Evolutionary conservation across 352 stramenopile genomes (phyloP), one percentile per base, ranked within the genome.

Genomic region (Pythium apleroticum): DNA sequence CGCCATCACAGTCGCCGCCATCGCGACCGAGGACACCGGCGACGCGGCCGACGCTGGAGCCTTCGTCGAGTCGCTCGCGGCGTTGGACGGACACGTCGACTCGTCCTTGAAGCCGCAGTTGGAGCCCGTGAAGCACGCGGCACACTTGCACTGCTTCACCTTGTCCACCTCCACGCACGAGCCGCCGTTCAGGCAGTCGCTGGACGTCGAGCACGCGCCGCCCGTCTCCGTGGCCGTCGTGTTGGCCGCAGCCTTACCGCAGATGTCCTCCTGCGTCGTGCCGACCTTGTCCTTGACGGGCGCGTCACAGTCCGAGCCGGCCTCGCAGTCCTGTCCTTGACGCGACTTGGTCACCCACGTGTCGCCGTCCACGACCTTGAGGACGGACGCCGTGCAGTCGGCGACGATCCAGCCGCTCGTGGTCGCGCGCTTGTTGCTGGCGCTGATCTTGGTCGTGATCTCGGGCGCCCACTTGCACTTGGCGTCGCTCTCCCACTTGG

Each of bases 241-340:
- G 33, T 64, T 60, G 35, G 86, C 72, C 57, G 79, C 74, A 33
- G 88, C 81, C 41, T 76, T 73, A 41, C 87, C 87, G 49, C 87
- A 96, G 64, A 96, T 80, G 9, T 89, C 72, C 52, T 93, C 82
- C 62, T 96, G 75, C 0, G 85, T 92, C 31, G 85, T 96, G 28
- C 81, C 81, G 33, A 91, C 49, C 10, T 73, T 48, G 14, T 63
- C 53, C 15, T 74, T 76, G n/a, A 96, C 52, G 0, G 62, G 65
- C 45, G 94, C 88, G 64, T 95, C 82, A 60, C 88, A 96, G 43
- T 80, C 86, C 11, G 69, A 68, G 58, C 88, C 88, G 49, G 67
- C 59, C 54, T 89, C 73, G 20, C 88, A 96, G 57, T 91, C 69
- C 19, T 84, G 73, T 12, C 88, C 88, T 71, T 96, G 84, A 60